Evolutionary conservation across 192 early-diverging fungal genomes (phyloP).

Genomic region (Coemansia nantahalensis): DNA sequence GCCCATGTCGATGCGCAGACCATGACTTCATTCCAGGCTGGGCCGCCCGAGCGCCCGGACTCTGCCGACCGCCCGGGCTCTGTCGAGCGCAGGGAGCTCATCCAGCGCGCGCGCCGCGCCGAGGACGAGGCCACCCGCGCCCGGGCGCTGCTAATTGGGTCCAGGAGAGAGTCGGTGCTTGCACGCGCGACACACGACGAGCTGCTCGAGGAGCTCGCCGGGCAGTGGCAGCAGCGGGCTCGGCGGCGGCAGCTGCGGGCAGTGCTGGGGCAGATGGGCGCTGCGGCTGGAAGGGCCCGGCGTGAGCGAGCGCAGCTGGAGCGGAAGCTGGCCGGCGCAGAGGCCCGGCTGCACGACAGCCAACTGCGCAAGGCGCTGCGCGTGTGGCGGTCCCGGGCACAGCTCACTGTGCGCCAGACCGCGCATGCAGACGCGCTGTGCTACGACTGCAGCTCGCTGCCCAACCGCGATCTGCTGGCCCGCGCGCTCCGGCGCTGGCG

Average conservation of each 20-base stretch:
- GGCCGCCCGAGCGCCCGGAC: constrained; percentile 17
- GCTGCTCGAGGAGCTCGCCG: constrained; percentile 6
- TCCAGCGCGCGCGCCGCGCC: constrained; percentile 10
- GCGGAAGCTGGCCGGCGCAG: neutral
- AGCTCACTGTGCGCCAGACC: neutral
- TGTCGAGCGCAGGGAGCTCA: neutral
- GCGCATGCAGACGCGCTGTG: constrained; percentile 8
- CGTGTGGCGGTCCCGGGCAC: constrained; percentile 8
- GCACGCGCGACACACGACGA: constrained; percentile 1
- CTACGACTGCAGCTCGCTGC: neutral
- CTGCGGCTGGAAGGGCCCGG: neutral
- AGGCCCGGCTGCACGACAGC: neutral
- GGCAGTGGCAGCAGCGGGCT: neutral
- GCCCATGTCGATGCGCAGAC: constrained; percentile 18
- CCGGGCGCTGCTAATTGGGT: constrained; percentile 7
- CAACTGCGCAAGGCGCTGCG: neutral
- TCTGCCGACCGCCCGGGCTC: constrained; percentile 2
- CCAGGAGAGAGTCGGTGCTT: neutral
- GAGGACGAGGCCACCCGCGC: constrained; percentile 8
- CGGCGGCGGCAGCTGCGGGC: neutral
- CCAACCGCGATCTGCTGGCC: constrained; percentile 2
- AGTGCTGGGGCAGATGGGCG: neutral
- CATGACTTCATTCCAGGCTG: constrained; percentile 23
- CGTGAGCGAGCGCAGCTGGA: constrained; percentile 1
- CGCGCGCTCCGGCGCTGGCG: constrained; percentile 5